A percentile compares a stretch with the other conserved stretches of the same genome.
phyloP scores from a whole-genome alignment of 2,329 filamentous ascomycete genomes.

The Diaporthe caulivora region DNA sequence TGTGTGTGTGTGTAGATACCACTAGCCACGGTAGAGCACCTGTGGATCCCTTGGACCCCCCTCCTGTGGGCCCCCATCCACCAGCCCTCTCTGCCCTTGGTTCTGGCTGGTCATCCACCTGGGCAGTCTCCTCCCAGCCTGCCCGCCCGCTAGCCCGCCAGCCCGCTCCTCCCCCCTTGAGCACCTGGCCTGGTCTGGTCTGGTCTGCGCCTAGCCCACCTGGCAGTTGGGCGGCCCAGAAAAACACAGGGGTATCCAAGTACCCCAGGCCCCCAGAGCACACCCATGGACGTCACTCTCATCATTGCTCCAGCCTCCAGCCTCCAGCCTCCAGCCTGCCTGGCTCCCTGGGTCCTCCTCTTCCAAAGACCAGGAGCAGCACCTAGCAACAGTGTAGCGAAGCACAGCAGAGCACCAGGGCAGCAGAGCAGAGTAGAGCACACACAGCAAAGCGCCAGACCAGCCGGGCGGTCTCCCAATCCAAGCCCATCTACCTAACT shows the following conservation, averaged over 20 bases:
- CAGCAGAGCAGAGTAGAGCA: not conserved
- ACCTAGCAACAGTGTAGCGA: not conserved
- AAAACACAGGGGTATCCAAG: constrained; percentile 29
- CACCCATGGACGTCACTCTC: constrained; percentile 24
- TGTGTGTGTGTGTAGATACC: not conserved
- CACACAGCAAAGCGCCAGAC: constrained; percentile 22
- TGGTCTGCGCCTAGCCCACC: constrained; percentile 31
- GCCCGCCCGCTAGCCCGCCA: not conserved
- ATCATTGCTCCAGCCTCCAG: constrained; percentile 20
- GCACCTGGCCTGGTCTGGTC: constrained; percentile 26
- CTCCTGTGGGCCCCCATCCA: not conserved
- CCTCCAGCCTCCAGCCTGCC: not conserved
- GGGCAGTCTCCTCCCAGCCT: not conserved
- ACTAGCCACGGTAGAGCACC: constrained; percentile 4
- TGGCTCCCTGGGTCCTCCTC: constrained; percentile 2
- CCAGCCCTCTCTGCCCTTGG: constrained; percentile 16
- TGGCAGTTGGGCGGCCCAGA: constrained; percentile 26
- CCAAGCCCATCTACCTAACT: not conserved
- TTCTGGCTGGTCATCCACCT: constrained; percentile 12
- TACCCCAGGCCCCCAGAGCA: constrained; percentile 11
- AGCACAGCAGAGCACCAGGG: not conserved
- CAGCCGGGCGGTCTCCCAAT: not conserved
- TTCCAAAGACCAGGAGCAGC: constrained; percentile 3
- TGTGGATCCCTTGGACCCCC: not conserved
- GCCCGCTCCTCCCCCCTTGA: constrained; percentile 18